Base-by-base conservation (phyloP, 2,329 filamentous ascomycete genomes). In the Alternaria triticina region DNA sequence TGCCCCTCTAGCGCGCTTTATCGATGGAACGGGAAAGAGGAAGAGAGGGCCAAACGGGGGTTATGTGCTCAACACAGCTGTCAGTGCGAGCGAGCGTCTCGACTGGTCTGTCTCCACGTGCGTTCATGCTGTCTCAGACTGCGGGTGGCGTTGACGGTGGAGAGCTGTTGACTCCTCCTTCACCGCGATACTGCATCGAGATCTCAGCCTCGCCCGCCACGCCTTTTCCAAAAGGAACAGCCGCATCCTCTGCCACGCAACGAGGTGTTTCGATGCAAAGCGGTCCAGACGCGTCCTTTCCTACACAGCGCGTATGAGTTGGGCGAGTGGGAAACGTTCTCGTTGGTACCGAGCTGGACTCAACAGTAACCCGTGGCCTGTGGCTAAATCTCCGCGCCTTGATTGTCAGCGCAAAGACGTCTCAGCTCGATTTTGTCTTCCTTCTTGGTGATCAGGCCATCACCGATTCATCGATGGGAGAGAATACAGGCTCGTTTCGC, bases 351-450 rank as follows among this genome's bases (percentile, higher is more conserved):
- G 49, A 52, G 49, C 28, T 52, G 49, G 30, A 25, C 30, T 52
- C 30, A 52, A 52, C 49, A 20, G 15, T 40, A 40, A 25, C 49
- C 30, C 13, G 49, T 40, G 20, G 49, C 49, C 13, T 52, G 49
- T 52, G 49, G 30, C 49, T 40, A 52, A 52, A 40, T 52, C 49
- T 40, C 49, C 49, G 49, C 49, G 49, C 49, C 49, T 52, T 36
- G 30, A 52, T 52, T 40, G 49, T 33, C 49, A 36, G 22, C 30
- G 17, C 36, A 40, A 40, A 52, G 36, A 52, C 20, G 49, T 17
- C 30, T 52, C 49, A 52, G 49, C 49, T 52, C 30, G 30, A 40
- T 30, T 30, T 52, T 22, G 30, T 52, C 49, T 52, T 52, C 28
- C 49, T 52, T 25, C 49, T 52, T 40, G 30, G 12, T 52, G 30